Conservation (phyloP, 371 early-diverging fungal genomes). For the Rhizomucor miehei region DNA sequence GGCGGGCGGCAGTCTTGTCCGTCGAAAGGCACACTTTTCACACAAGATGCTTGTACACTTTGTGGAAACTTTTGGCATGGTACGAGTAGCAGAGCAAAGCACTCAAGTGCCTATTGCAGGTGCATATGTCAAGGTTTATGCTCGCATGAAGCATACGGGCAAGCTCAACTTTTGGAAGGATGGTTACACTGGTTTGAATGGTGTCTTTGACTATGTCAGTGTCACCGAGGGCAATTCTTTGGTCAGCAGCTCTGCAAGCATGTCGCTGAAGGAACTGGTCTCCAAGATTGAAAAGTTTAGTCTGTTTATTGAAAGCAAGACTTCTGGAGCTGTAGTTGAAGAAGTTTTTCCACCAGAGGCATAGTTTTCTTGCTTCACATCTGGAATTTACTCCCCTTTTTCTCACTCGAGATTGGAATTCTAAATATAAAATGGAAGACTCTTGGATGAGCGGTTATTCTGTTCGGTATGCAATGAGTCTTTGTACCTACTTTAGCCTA, state of each 20-base stretch:
- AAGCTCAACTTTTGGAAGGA: conserved; percentile 56
- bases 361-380: too few species aligned
- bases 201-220: conserved; percentile 57
- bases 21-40: conserved; percentile 44
- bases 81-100: conserved; percentile 41
- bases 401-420: too few species aligned
- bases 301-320: conserved; percentile 23
- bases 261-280: conserved; percentile 5
- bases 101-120: conserved; percentile 43
- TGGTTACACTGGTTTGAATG: conserved; percentile 60
- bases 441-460: too few species aligned
- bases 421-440: too few species aligned
- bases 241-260: conserved; percentile 10
- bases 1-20: conserved; percentile 16
- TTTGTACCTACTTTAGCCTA: too few species aligned
- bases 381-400: too few species aligned
- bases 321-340: conserved; percentile 39
- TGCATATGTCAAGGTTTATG: conserved; percentile 62
- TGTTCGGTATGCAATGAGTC: too few species aligned
- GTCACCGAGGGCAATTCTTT: conserved; percentile 44
- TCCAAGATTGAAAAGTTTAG: conserved; percentile 32
- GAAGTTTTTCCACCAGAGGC: conserved; percentile 32
- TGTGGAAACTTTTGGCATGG: conserved; percentile 43
- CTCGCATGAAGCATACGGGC: conserved; percentile 29
- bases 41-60: conserved; percentile 44